phyloP scores from a whole-genome alignment of 1,284 basidiomycete species.

The Ceratobasidium papillatum region DNA sequence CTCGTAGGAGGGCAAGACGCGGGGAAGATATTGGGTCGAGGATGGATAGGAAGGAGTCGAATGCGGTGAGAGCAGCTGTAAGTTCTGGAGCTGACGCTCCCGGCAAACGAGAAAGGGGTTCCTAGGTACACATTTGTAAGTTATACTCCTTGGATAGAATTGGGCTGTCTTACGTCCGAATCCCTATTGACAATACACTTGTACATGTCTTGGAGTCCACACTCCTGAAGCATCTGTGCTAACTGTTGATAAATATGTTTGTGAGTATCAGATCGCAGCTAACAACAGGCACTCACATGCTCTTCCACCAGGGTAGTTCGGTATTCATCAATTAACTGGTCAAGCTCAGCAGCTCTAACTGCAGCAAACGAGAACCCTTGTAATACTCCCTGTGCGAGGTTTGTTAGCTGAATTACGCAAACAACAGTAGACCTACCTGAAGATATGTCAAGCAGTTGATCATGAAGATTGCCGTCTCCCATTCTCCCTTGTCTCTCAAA shows the following conservation, averaged over 20 bases:
- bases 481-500: constrained; percentile 65
- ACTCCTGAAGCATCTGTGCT: constrained; percentile 72
- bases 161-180: constrained; percentile 58
- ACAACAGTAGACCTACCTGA: constrained; percentile 59
- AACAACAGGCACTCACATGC: constrained; percentile 69
- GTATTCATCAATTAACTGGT: constrained; percentile 68
- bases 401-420: constrained; percentile 28
- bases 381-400: constrained; percentile 63
- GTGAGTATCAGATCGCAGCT: neutral
- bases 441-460: constrained; percentile 86
- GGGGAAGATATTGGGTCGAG: constrained; percentile 64
- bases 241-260: constrained; percentile 61
- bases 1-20: constrained; percentile 70
- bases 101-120: constrained; percentile 70
- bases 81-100: constrained; percentile 65
- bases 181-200: constrained; percentile 65
- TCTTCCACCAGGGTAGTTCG: constrained; percentile 76
- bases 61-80: constrained; percentile 63
- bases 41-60: constrained; percentile 74
- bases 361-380: constrained; percentile 78
- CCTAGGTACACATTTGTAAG: constrained; percentile 44
- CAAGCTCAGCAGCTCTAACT: constrained; percentile 66
- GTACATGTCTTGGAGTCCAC: constrained; percentile 74
- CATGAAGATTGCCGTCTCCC: constrained; percentile 85
- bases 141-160: neutral